phyloP scores from a whole-genome alignment of 306 rosid genomes.

The Delonix regia region DNA sequence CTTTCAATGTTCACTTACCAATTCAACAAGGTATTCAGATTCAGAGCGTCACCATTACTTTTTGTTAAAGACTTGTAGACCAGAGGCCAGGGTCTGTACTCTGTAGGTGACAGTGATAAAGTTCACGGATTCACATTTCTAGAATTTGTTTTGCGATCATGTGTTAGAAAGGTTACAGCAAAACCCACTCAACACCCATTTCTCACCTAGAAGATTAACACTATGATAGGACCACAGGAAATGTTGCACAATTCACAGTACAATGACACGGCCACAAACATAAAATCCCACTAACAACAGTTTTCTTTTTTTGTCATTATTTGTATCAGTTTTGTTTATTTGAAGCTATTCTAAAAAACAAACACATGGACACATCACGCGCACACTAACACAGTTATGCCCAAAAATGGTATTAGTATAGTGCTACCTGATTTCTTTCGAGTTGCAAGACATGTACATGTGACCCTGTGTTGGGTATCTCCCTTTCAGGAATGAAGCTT shows the following conservation, averaged over 20 bases:
- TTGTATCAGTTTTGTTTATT: conserved; percentile 4
- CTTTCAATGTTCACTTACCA: conserved; percentile 17
- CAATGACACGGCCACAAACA: neutral
- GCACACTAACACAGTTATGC: neutral
- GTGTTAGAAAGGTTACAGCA: conserved; percentile 25
- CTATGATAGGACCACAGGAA: conserved; percentile 28
- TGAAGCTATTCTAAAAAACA: neutral
- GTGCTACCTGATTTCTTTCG: neutral
- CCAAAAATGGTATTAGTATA: neutral
- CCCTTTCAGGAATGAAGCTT: conserved; percentile 71
- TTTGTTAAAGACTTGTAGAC: neutral
- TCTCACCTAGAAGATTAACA: conserved; percentile 23
- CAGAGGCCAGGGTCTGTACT: neutral
- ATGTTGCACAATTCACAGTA: conserved; percentile 14
- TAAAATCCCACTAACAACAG: neutral
- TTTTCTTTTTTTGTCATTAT: neutral
- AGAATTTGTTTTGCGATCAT: conserved; percentile 16
- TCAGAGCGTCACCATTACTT: neutral
- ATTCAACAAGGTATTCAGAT: neutral
- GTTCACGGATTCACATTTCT: conserved; percentile 13
- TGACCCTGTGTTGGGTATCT: neutral
- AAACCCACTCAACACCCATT: conserved; percentile 25
- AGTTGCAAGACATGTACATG: neutral
- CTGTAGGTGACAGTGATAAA: conserved; percentile 13
- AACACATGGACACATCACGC: neutral